Base-by-base conservation (phyloP, 1,284 basidiomycete genomes). In the Malassezia dermatis region DNA sequence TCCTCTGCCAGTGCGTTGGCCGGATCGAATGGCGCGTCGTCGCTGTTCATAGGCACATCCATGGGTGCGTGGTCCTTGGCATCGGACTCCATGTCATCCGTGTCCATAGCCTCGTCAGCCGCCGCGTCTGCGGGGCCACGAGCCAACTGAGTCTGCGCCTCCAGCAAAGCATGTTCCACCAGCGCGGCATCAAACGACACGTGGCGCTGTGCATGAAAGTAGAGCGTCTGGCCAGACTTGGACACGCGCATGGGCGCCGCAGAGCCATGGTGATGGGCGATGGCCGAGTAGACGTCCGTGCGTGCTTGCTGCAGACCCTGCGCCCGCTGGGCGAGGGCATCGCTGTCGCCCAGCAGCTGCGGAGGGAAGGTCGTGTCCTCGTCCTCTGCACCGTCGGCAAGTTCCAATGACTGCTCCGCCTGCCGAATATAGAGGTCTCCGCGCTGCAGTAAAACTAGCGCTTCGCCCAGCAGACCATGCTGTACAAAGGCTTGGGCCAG, bases 351-450 rank as follows among this genome's bases (percentile, higher is more conserved):
- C 15, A 19, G 64, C 2, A 57, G 51, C 27, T 51, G 39, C 17
- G 55, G 67, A 7, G 65, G 61, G 52, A 69, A 63, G 23, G 64
- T 60, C 26, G 54, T 48, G 43, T 67, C 68, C 43, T 69, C 62
- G 23, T 71, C 65, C 4, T 64, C 58, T n/a, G 63, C 69, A 41
- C 69, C 66, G 13, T 69, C 66, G 37, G 69, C 68, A 8, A 73
- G 53, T 23, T 69, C 69, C 26, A 64, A 56, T 4, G 70, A 59
- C 47, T 66, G 64, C 13, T 65, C 48, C 2, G 70, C 67, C 37
- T 74, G 70, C 8, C 70, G 61, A n/a, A 74, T 53, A 51, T 65
- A 69, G 17, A 72, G 60, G 40, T 64, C 59, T 11, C 62, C 65
- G 12, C 70, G 66, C 23, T 63, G 61, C 30, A 69, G 57, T 19